Evolutionary conservation across 176 grass and related monocot genomes (phyloP).

Genomic region (Musa itinerans): DNA sequence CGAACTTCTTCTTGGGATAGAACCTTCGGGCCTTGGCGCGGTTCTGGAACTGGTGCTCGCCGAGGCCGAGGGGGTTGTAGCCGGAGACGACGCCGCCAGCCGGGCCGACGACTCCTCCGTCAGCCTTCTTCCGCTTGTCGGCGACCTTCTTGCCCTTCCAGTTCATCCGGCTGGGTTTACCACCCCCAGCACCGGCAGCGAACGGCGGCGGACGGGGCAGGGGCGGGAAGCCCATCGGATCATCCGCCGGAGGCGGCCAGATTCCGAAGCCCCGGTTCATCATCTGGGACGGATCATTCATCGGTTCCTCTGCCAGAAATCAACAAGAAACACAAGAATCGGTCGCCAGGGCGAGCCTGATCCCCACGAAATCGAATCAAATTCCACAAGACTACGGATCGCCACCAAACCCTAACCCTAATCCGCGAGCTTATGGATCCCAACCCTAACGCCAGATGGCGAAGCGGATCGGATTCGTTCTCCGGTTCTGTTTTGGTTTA

Average conservation of each 20-base stretch:
- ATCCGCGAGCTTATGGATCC: too few species aligned
- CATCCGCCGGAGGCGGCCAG: constrained; percentile 33
- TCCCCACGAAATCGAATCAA: too few species aligned
- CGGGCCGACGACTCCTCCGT: constrained; percentile 3
- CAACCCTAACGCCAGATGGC: too few species aligned
- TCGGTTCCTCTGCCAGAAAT: not conserved
- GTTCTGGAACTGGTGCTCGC: constrained; percentile 73
- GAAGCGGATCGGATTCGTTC: too few species aligned
- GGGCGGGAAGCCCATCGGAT: constrained; percentile 17
- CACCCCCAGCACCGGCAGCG: constrained; percentile 18
- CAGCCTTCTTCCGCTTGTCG: constrained; percentile 40
- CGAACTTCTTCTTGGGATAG: constrained; percentile 37
- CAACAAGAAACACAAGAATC: too few species aligned
- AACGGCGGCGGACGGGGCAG: constrained; percentile 12
- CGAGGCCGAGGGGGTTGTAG: constrained; percentile 61
- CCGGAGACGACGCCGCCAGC: not conserved
- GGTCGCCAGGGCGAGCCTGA: too few species aligned
- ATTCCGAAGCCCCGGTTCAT: constrained; percentile 46
- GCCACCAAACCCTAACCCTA: too few species aligned
- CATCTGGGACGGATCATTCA: constrained; percentile 57
- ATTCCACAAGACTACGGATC: too few species aligned
- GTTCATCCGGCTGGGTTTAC: not conserved
- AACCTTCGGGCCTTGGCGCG: constrained; percentile 72
- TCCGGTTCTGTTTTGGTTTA: too few species aligned
- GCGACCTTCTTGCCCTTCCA: constrained; percentile 14